Percentiles rank a stretch among this genome's conserved stretches.
Conservation (phyloP, 345 rosid genomes). For the Syzygium aqueum region DNA sequence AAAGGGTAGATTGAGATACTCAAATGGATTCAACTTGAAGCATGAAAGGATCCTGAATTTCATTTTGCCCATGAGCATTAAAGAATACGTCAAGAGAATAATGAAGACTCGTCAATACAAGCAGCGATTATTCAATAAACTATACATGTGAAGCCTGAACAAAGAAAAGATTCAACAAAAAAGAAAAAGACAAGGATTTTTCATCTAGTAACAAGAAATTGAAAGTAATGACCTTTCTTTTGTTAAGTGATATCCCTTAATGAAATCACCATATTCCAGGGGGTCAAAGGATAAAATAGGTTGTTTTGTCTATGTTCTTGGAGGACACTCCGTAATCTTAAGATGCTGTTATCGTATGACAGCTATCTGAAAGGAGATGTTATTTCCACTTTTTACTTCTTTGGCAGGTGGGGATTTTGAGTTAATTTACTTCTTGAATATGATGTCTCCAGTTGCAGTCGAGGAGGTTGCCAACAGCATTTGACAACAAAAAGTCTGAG, state of each 20-base stretch:
- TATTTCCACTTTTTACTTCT: background rate
- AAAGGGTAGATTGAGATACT: conserved; percentile 69
- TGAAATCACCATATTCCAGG: background rate
- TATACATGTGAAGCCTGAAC: background rate
- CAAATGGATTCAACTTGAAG: conserved; percentile 96
- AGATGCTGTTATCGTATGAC: background rate
- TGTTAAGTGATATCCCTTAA: background rate
- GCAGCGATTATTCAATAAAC: background rate
- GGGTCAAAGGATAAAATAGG: background rate
- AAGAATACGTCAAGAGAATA: background rate
- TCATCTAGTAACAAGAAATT: background rate
- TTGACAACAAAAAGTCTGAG: background rate
- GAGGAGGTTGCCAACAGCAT: background rate
- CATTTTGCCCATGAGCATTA: background rate
- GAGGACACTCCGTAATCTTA: background rate
- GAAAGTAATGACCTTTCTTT: background rate
- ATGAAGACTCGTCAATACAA: background rate
- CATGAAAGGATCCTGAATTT: conserved; percentile 80
- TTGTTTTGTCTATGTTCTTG: background rate
- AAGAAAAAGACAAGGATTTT: background rate
- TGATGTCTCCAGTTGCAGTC: background rate
- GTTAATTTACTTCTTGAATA: background rate
- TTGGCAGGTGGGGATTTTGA: background rate
- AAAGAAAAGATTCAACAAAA: background rate
- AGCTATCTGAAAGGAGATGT: background rate